A percentile compares a stretch with the other conserved stretches of the same genome.
phyloP scores from a whole-genome alignment of 2,329 filamentous ascomycete species.

The Colletotrichum sp. region DNA sequence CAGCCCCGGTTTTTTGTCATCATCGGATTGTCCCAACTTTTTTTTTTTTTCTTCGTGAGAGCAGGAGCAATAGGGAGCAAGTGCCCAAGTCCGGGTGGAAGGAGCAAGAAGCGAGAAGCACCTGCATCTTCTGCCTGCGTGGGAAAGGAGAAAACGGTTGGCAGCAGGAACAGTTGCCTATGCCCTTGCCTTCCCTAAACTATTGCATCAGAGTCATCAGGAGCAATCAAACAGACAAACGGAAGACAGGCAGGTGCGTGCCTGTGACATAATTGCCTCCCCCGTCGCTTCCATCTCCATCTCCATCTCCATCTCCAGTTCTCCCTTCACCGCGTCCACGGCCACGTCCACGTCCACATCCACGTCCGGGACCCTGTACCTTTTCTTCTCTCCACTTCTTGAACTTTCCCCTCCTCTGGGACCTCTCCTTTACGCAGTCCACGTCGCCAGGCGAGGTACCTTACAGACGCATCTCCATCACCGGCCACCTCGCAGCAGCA shows the following conservation, averaged over 20 bases:
- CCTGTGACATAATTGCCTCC: neutral
- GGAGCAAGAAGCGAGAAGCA: neutral
- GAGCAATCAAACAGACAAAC: neutral
- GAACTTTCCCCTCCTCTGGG: neutral
- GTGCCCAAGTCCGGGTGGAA: neutral
- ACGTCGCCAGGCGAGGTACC: neutral
- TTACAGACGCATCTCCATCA: neutral
- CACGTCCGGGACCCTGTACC: neutral
- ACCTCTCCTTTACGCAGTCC: neutral
- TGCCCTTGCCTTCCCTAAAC: neutral
- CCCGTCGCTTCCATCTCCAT: neutral
- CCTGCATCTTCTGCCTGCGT: neutral
- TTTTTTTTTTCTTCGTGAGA: neutral
- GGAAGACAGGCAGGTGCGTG: neutral
- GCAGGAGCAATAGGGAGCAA: neutral
- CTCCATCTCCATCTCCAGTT: neutral
- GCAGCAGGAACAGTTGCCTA: neutral
- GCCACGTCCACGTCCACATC: neutral
- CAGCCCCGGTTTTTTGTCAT: slow-evolving; percentile 21
- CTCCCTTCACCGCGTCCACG: neutral
- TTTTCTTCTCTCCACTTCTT: neutral
- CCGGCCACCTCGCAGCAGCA: neutral
- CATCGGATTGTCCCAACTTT: slow-evolving; percentile 6
- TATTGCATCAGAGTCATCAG: neutral
- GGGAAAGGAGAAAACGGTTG: neutral